These are phyloP conservation scores for Fusarium succisae DNA, from an alignment of 2,329 filamentous ascomycete species.

Conservation along the genomic window DNA sequence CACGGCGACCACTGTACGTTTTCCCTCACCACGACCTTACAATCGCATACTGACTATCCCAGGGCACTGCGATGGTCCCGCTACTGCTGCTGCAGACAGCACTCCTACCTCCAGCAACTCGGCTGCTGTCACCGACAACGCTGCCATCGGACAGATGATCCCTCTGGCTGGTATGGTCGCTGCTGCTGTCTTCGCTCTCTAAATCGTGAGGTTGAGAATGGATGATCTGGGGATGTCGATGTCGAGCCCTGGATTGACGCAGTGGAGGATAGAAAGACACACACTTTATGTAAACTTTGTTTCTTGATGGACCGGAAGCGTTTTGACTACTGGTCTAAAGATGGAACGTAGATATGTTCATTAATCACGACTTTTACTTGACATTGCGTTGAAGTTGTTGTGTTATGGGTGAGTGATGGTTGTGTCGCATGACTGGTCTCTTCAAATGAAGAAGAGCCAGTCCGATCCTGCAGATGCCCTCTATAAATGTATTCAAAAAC, in stretches of 20 bases:
- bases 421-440: too few species aligned
- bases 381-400: background rate
- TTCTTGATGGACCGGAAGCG: background rate
- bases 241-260: constrained; percentile 21
- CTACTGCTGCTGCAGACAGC: constrained; percentile 3
- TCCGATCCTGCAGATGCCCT: fast-evolving
- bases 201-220: background rate
- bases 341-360: background rate
- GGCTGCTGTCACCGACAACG: constrained; percentile 23
- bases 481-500: background rate
- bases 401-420: background rate
- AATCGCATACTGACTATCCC: background rate
- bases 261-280: constrained; percentile 35
- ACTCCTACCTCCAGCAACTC: constrained; percentile 9
- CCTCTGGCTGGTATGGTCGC: constrained; percentile 37
- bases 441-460: background rate
- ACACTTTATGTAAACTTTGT: background rate
- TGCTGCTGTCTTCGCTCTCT: constrained; percentile 38
- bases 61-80: constrained; percentile 41
- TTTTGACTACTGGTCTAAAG: background rate
- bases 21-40: fast-evolving
- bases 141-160: constrained; percentile 25
- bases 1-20: constrained; percentile 40
- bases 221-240: background rate
- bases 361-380: background rate